Conservation (phyloP, 2,329 filamentous ascomycete genomes). For the Fusarium denticulatum region DNA sequence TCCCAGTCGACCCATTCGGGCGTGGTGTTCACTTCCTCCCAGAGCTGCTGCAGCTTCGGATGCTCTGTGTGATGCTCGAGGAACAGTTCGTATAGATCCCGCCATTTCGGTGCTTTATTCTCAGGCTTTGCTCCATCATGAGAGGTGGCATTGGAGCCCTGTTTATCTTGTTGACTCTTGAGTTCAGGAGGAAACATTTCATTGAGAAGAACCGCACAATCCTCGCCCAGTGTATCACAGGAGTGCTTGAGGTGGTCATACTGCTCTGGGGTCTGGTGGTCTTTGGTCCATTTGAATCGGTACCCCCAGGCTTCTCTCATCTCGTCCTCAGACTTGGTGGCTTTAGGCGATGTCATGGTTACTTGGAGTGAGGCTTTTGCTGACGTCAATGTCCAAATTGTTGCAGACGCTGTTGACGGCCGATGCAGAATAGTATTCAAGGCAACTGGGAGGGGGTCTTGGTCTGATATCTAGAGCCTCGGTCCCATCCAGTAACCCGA, state of each 20-base stretch:
- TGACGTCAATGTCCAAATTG: no score
- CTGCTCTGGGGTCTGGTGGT: neutral
- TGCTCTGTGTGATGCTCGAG: neutral
- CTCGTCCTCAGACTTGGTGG: neutral
- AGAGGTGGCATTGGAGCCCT: rapidly evolving
- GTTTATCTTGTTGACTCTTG: neutral
- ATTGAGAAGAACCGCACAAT: neutral
- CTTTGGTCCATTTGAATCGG: neutral
- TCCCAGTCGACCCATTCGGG: neutral
- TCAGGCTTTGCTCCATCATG: rapidly evolving
- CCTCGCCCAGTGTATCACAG: neutral
- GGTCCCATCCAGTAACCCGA: neutral
- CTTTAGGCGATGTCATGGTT: neutral
- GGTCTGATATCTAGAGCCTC: neutral
- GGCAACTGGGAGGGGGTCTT: rapidly evolving
- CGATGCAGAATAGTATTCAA: rapidly evolving
- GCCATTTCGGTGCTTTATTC: rapidly evolving
- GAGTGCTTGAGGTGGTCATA: neutral
- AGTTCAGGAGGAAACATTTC: neutral
- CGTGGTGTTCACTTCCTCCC: neutral
- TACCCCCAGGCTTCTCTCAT: neutral
- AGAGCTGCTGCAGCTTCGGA: neutral
- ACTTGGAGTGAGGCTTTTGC: no score
- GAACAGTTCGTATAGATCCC: neutral
- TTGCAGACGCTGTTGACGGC: no score